These are phyloP conservation scores for Durusdinium trenchii DNA, from an alignment of 73 alveolate genomes.

Conservation along the genomic window DNA sequence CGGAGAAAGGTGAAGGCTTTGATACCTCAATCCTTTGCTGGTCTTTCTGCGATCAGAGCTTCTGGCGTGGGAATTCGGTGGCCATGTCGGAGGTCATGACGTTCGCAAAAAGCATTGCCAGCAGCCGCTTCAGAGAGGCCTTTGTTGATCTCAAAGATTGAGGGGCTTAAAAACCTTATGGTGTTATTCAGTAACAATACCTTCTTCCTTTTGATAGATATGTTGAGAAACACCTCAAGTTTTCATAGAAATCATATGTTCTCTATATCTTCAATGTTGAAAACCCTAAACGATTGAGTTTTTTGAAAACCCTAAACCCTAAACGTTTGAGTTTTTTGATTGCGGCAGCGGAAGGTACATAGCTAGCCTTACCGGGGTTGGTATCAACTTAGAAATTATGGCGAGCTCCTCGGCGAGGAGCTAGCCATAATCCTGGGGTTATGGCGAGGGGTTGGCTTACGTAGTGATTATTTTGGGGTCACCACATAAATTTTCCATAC, in stretches of 20 bases:
- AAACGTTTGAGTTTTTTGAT: background rate
- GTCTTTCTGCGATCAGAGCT: background rate
- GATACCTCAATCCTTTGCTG: background rate
- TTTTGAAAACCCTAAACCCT: background rate
- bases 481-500: background rate
- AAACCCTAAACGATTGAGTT: background rate
- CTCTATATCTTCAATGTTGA: no score
- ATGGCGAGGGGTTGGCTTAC: background rate
- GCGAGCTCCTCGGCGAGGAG: background rate
- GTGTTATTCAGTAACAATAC: background rate
- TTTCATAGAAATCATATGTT: no score
- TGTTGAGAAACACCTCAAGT: background rate
- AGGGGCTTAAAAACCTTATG: background rate
- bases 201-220: background rate
- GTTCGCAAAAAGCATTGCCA: background rate
- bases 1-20: background rate
- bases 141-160: background rate
- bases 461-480: background rate
- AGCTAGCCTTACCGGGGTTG: background rate
- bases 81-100: slow-evolving; percentile 11
- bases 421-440: background rate
- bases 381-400: background rate
- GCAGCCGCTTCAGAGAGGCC: slow-evolving; percentile 4
- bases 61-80: background rate
- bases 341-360: background rate